Evolutionary conservation across 2,329 filamentous ascomycete genomes (phyloP).

Genomic region (Neonectria punicea): DNA sequence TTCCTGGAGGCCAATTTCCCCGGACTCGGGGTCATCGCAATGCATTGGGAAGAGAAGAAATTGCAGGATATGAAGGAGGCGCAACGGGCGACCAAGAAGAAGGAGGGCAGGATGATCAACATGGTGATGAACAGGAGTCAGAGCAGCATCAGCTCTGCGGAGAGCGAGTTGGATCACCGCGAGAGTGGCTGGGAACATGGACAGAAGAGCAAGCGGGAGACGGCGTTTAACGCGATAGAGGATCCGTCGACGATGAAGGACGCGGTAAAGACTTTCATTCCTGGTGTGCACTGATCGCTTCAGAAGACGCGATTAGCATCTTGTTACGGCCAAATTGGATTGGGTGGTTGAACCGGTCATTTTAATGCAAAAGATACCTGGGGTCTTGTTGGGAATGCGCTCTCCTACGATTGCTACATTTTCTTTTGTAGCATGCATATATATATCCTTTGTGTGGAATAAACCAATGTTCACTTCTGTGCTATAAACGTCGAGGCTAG

Average conservation of each 20-base stretch:
- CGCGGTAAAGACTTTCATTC: slow-evolving; percentile 43
- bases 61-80: slow-evolving; percentile 80
- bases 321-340: slow-evolving; percentile 31
- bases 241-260: slow-evolving; percentile 59
- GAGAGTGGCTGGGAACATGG: slow-evolving; percentile 53
- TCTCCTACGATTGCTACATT: neutral
- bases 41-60: slow-evolving; percentile 82
- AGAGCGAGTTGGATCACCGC: slow-evolving; percentile 62
- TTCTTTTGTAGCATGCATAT: slow-evolving; percentile 7
- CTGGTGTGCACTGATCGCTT: slow-evolving; percentile 36
- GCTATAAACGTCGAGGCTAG: neutral
- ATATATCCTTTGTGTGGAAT: neutral
- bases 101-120: slow-evolving; percentile 60
- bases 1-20: slow-evolving; percentile 81
- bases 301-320: slow-evolving; percentile 24
- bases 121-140: slow-evolving; percentile 68
- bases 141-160: slow-evolving; percentile 62
- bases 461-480: neutral
- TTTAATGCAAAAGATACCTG: slow-evolving; percentile 34
- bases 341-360: slow-evolving; percentile 18
- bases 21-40: slow-evolving; percentile 76
- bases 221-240: slow-evolving; percentile 61
- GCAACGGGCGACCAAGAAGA: slow-evolving; percentile 80
- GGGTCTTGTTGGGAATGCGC: slow-evolving; percentile 16
- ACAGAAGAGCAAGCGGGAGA: slow-evolving; percentile 63